These are phyloP conservation scores for Pseudonectria foliicola DNA, from an alignment of 2,329 filamentous ascomycete species.

Conservation along the genomic window DNA sequence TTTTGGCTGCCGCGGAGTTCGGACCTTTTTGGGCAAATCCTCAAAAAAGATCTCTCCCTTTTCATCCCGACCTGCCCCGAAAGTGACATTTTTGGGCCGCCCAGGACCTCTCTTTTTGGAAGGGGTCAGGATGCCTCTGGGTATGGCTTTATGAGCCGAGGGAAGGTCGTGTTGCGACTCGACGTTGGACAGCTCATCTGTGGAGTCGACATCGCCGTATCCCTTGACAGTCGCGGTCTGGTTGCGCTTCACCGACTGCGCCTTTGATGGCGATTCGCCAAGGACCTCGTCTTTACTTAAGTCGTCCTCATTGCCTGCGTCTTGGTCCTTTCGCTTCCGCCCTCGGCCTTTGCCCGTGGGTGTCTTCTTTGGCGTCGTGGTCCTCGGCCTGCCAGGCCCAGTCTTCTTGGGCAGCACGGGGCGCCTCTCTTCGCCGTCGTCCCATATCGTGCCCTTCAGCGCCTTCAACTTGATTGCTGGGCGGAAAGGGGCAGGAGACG, in stretches of 20 bases:
- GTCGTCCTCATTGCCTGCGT: conserved; percentile 4
- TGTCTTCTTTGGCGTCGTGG: conserved; percentile 15
- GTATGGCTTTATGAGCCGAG: conserved; percentile 19
- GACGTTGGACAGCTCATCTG: conserved; percentile 10
- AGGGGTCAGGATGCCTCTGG: conserved; percentile 52
- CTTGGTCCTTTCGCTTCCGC: conserved; percentile 16
- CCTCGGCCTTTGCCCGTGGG: conserved; percentile 12
- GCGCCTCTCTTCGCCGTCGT: conserved; percentile 20
- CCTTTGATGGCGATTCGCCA: conserved; percentile 8
- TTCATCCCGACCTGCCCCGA: conserved; percentile 29
- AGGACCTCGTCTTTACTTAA: conserved; percentile 1
- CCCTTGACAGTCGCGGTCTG: neutral
- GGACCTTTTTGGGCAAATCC: conserved; percentile 38
- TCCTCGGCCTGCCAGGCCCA: conserved; percentile 13
- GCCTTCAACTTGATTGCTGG: conserved; percentile 32
- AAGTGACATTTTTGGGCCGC: conserved; percentile 48
- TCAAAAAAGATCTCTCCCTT: conserved; percentile 44
- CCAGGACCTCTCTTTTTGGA: conserved; percentile 36
- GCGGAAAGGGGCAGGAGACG: conserved; percentile 14
- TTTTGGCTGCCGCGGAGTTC: conserved; percentile 21
- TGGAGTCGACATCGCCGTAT: conserved; percentile 6
- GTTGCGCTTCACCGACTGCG: conserved; percentile 2
- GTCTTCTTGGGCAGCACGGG: conserved; percentile 16
- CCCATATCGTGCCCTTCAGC: conserved; percentile 32
- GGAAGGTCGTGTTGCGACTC: conserved; percentile 6